phyloP scores from a whole-genome alignment of 1,284 basidiomycete species.

The Boletellus sp. region DNA sequence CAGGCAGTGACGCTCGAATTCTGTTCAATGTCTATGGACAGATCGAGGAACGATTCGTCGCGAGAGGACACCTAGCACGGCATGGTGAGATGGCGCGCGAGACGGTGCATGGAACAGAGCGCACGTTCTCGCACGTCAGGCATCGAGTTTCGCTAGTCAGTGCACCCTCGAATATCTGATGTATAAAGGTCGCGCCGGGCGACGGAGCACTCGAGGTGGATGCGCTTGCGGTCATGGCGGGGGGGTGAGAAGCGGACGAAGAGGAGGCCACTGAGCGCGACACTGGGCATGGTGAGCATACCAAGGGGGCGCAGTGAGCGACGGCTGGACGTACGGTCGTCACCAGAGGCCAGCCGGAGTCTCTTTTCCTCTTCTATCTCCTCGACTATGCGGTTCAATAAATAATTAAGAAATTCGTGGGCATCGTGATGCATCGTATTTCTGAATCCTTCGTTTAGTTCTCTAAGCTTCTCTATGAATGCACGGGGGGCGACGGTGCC shows the following conservation, averaged over 20 bases:
- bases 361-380: slow-evolving; percentile 78
- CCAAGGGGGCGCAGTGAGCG: not conserved
- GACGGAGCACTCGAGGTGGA: slow-evolving; percentile 44
- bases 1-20: slow-evolving; percentile 95
- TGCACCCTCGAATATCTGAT: slow-evolving; percentile 89
- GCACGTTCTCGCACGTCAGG: slow-evolving; percentile 91
- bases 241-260: slow-evolving; percentile 40
- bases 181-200: slow-evolving; percentile 74
- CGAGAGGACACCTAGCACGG: slow-evolving; percentile 79
- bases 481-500: slow-evolving; percentile 85
- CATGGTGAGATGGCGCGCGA: slow-evolving; percentile 10
- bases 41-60: slow-evolving; percentile 93
- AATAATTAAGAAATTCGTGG: slow-evolving; percentile 94
- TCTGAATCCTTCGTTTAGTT: slow-evolving; percentile 84
- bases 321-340: slow-evolving; percentile 21
- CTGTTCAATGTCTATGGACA: slow-evolving; percentile 97
- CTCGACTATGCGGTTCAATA: slow-evolving; percentile 91
- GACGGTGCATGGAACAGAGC: slow-evolving; percentile 21
- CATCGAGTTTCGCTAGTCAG: slow-evolving; percentile 97
- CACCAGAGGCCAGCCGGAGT: slow-evolving; percentile 37
- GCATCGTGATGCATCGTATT: slow-evolving; percentile 92
- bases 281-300: slow-evolving; percentile 37
- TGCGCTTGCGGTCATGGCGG: slow-evolving; percentile 36
- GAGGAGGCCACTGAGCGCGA: slow-evolving; percentile 56
- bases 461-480: slow-evolving; percentile 87